Percentiles rank a stretch among this genome's conserved stretches.
phyloP scores from a whole-genome alignment of 2,329 filamentous ascomycete genomes.

The Cladosporium austrohemisphaericum region DNA sequence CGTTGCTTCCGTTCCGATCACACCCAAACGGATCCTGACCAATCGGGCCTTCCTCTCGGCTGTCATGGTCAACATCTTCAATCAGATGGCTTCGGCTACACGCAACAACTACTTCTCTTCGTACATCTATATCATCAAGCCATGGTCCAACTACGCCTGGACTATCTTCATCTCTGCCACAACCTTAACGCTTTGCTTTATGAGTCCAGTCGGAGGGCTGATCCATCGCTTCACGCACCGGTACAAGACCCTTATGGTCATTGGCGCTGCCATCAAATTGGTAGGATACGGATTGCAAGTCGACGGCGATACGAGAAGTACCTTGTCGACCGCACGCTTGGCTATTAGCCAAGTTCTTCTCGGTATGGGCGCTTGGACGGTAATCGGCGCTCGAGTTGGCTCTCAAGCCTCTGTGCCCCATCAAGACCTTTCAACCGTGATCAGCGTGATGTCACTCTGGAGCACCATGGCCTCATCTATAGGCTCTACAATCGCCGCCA shows the following conservation, averaged over 20 bases:
- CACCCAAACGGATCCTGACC: conserved; percentile 23
- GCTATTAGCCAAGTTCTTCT: conserved; percentile 38
- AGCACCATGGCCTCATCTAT: conserved; percentile 38
- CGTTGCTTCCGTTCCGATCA: conserved; percentile 22
- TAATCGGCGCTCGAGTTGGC: conserved; percentile 41
- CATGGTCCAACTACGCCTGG: conserved; percentile 43
- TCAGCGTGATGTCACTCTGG: conserved; percentile 40
- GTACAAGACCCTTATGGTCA: conserved; percentile 42
- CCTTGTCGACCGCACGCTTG: conserved; percentile 35
- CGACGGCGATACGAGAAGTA: conserved; percentile 27
- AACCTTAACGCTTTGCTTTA: conserved; percentile 38
- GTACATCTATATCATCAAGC: conserved; percentile 41
- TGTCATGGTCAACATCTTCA: conserved; percentile 18
- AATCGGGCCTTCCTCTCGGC: conserved; percentile 23
- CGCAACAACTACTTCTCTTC: conserved; percentile 23
- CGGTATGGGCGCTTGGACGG: conserved; percentile 37
- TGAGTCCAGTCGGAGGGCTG: conserved; percentile 34
- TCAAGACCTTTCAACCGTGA: conserved; percentile 40
- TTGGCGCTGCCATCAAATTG: conserved; percentile 37
- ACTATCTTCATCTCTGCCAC: conserved; percentile 41
- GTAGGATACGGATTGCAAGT: conserved; percentile 39
- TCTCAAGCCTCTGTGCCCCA: conserved; percentile 43
- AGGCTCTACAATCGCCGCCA: conserved; percentile 38
- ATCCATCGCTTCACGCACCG: conserved; percentile 38
- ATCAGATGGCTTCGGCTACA: conserved; percentile 21